A percentile compares a stretch with the other conserved stretches of the same genome.
phyloP scores from a whole-genome alignment of 352 stramenopile species.

The Aphanomyces euteiches region DNA sequence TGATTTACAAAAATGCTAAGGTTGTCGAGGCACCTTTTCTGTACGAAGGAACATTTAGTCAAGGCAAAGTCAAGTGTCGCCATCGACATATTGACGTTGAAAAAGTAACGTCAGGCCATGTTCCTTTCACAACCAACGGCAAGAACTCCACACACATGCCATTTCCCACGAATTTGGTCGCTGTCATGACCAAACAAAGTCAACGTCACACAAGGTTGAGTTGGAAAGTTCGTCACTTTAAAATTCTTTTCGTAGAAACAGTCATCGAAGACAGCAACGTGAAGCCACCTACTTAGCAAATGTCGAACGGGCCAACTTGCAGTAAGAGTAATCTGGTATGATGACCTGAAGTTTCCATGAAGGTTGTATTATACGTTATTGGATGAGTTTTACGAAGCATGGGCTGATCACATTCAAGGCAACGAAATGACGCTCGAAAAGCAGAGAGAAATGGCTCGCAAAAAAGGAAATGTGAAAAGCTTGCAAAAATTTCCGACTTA shows the following conservation, averaged over 20 bases:
- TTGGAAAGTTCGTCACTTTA: background rate
- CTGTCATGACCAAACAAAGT: slow-evolving; percentile 41
- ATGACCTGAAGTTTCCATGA: background rate
- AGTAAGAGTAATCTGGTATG: background rate
- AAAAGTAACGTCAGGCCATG: slow-evolving; percentile 31
- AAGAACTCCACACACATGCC: slow-evolving; percentile 61
- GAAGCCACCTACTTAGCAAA: slow-evolving; percentile 48
- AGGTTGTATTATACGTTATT: slow-evolving; percentile 55
- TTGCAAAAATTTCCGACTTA: slow-evolving; percentile 1
- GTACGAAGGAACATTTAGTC: slow-evolving; percentile 71
- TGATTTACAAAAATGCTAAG: no score
- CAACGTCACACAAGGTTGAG: slow-evolving; percentile 21
- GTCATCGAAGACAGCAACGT: slow-evolving; percentile 37
- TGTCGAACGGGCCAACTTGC: slow-evolving; percentile 46
- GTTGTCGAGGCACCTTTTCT: slow-evolving; percentile 37
- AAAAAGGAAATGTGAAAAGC: background rate
- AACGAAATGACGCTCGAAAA: background rate
- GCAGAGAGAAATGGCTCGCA: background rate
- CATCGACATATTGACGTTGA: slow-evolving; percentile 56
- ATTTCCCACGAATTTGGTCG: slow-evolving; percentile 46
- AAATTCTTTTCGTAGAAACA: slow-evolving; percentile 34
- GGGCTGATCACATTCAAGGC: slow-evolving; percentile 35
- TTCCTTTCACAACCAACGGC: slow-evolving; percentile 64
- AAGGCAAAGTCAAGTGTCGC: slow-evolving; percentile 51
- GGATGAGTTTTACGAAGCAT: slow-evolving; percentile 66